Evolutionary conservation across 2,329 filamentous ascomycete species (phyloP).

Genomic region (Coleophoma crateriformis): DNA sequence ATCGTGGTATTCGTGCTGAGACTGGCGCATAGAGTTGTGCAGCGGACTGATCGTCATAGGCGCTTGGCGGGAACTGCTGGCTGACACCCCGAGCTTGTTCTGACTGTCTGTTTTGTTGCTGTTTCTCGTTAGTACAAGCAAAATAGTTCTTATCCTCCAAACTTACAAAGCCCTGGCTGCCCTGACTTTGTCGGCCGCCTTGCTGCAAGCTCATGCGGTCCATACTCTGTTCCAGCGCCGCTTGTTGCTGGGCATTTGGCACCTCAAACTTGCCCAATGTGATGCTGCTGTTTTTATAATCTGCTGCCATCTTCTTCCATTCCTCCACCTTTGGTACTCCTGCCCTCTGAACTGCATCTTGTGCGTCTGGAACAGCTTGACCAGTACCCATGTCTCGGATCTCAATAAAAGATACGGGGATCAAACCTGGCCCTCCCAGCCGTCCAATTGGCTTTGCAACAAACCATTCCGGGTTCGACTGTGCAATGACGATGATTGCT

Average conservation of each 20-base stretch:
- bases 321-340: constrained; percentile 94
- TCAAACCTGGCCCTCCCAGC: constrained; percentile 89
- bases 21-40: constrained; percentile 68
- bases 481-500: constrained; percentile 96
- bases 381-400: constrained; percentile 91
- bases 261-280: constrained; percentile 85
- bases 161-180: constrained; percentile 42
- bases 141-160: neutral
- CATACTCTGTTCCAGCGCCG: constrained; percentile 63
- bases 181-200: constrained; percentile 40
- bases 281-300: constrained; percentile 99
- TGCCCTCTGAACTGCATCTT: constrained; percentile 80
- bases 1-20: constrained; percentile 80
- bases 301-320: constrained; percentile 99
- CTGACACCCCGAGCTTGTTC: constrained; percentile 11
- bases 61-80: neutral
- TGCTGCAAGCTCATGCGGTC: constrained; percentile 74
- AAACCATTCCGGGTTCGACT: constrained; percentile 98
- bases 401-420: constrained; percentile 95
- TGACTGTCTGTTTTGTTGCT: constrained; percentile 18
- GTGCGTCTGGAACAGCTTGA: constrained; percentile 72
- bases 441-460: constrained; percentile 98
- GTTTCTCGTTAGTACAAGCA: constrained; percentile 1
- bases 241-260: constrained; percentile 40
- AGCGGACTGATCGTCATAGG: constrained; percentile 34